A percentile compares a stretch with the other conserved stretches of the same genome.
These are phyloP conservation scores for Leucosporidium creatinivorum DNA, from an alignment of 768 basidiomycete genomes.

Conservation along the genomic window DNA sequence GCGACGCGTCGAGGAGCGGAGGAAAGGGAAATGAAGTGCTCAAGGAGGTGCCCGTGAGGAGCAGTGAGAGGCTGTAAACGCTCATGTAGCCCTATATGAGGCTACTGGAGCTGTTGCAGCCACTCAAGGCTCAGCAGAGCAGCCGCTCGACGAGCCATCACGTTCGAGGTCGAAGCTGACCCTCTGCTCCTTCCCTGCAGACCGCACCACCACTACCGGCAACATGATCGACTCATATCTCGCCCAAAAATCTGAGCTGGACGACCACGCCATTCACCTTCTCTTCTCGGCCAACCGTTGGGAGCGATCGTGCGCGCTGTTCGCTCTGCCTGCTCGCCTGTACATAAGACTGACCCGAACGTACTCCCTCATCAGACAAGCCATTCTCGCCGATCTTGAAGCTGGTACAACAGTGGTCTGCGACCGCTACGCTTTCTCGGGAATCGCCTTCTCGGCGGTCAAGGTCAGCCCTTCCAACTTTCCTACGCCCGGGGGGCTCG, in stretches of 20 bases:
- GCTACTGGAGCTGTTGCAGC: too few species aligned
- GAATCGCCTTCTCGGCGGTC: constrained; percentile 67
- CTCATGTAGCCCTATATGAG: too few species aligned
- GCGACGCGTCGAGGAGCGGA: constrained; percentile 31
- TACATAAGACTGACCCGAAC: background rate
- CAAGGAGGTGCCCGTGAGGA: background rate
- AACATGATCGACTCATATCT: constrained; percentile 90
- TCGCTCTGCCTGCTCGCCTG: background rate
- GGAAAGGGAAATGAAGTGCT: background rate
- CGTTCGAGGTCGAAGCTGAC: background rate
- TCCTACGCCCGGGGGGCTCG: background rate
- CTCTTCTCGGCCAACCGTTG: constrained; percentile 96
- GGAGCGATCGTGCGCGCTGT: constrained; percentile 68
- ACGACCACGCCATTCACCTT: constrained; percentile 84
- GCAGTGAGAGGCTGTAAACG: too few species aligned
- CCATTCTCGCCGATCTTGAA: constrained; percentile 55
- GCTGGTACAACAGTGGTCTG: constrained; percentile 69
- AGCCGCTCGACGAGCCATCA: background rate
- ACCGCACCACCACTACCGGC: constrained; percentile 83
- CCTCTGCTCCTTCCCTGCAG: constrained; percentile 45
- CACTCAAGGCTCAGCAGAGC: too few species aligned
- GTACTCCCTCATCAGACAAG: constrained; percentile 45
- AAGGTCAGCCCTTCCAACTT: constrained; percentile 40
- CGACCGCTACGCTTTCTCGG: constrained; percentile 94
- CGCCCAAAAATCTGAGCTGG: constrained; percentile 71